Conservation (phyloP, 2,329 filamentous ascomycete species). For the Daldinia eschscholtzii region DNA sequence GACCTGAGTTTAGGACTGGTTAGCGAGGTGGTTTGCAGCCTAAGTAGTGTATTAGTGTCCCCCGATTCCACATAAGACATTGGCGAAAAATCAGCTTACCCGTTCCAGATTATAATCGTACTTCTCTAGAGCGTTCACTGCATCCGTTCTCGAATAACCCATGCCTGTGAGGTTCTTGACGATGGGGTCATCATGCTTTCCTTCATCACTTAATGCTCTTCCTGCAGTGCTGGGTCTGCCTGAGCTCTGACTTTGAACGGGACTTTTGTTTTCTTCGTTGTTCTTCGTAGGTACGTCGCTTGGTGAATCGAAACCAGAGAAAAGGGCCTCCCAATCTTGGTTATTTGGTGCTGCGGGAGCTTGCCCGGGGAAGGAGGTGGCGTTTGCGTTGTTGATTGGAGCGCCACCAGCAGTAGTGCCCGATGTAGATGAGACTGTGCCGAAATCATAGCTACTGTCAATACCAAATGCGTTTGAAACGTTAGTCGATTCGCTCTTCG, state of each 20-base stretch:
- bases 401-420: constrained; percentile 48
- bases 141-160: constrained; percentile 83
- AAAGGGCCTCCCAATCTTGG: constrained; percentile 96
- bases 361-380: constrained; percentile 56
- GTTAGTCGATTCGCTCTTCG: constrained; percentile 64
- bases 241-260: constrained; percentile 44
- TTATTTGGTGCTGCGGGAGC: constrained; percentile 60
- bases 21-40: constrained; percentile 70
- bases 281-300: constrained; percentile 49
- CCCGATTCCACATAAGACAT: constrained; percentile 36
- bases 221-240: constrained; percentile 58
- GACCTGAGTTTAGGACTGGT: constrained; percentile 59
- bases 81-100: constrained; percentile 65
- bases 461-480: constrained; percentile 61
- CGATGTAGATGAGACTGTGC: constrained; percentile 58
- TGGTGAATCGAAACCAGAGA: constrained; percentile 79
- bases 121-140: constrained; percentile 86
- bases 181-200: constrained; percentile 90
- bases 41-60: constrained; percentile 46
- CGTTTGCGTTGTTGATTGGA: constrained; percentile 53
- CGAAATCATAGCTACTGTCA: constrained; percentile 72
- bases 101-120: constrained; percentile 97
- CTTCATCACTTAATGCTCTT: constrained; percentile 77
- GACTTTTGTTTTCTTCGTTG: constrained; percentile 45
- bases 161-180: constrained; percentile 89